Base-by-base conservation (phyloP, 1,139 yeast species). In the Yarrowia galli region DNA sequence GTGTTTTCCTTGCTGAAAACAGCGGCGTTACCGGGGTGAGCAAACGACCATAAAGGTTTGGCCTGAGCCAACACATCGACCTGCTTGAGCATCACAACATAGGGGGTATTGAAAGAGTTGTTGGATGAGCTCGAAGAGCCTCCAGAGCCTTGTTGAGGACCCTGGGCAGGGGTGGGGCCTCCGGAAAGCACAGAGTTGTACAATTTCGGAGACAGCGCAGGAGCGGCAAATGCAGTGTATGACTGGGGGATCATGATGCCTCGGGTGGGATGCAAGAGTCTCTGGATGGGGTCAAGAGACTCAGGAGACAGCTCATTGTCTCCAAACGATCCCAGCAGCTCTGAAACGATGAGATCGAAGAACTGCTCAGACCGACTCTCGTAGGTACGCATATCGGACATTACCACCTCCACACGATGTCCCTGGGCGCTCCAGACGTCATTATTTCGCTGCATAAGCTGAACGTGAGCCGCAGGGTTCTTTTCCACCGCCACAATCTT, bases 261-360 rank as follows among this genome's bases (percentile, higher is more conserved):
- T 38, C 74, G 71, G 8, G 68, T 72, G 23, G 75, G 72, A 48
- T 76, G 77, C 32, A 80, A 72, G 13, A 72, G 70, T 18, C 70
- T 72, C 71, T 73, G 79, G 18, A 75, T 75, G 2, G 78, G 78
- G 66, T 79, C 81, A 25, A 84, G 78, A 69, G 96, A 88, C 74
- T 93, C 98, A 0, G 98, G 98, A 16, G 91, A 83, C 18, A 91
- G 81, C 75, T 93, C 98, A 76, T 93, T 93, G 76, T 96, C 95
- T 0, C 97, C 98, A 79, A 92, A 89, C 8, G 97, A 91, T 2
- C 98, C 98, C 35, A 93, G 77, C 38, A 93, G 80, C 75, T 93
- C 98, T 53, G 96, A 89, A 1, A 93, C 82, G 16, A 92, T 83
- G 56, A 92, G 75, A 73, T 89, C 84, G 67, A 83, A 81, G 42